Evolutionary conservation across 768 basidiomycete genomes (phyloP).

Genomic region (Boletus eberwhitei): DNA sequence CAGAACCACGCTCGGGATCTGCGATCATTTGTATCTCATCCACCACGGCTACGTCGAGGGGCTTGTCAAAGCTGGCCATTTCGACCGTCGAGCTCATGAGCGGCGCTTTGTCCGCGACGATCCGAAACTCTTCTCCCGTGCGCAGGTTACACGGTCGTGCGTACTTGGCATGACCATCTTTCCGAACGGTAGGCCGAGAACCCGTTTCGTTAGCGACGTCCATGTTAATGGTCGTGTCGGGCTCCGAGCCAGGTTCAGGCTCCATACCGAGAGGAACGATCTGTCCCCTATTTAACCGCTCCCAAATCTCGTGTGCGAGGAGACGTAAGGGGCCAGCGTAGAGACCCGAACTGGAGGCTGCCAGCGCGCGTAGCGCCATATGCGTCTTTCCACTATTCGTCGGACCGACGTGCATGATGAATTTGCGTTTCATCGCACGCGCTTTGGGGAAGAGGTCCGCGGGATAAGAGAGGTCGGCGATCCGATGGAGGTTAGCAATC

Average conservation of each 20-base stretch:
- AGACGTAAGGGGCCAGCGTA: constrained; percentile 92
- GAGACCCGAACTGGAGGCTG: constrained; percentile 65
- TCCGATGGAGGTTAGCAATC: constrained; percentile 37
- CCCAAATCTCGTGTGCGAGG: constrained; percentile 93
- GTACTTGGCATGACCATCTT: constrained; percentile 44
- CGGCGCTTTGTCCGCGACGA: constrained; percentile 53
- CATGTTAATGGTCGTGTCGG: constrained; percentile 36
- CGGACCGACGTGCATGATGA: constrained; percentile 96
- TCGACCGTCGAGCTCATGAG: constrained; percentile 89
- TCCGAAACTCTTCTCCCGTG: constrained; percentile 87
- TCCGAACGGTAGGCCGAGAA: constrained; percentile 27
- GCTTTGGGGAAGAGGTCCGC: constrained; percentile 50
- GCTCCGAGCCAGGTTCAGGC: constrained; percentile 36
- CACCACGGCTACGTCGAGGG: constrained; percentile 80
- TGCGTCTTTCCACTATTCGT: constrained; percentile 98
- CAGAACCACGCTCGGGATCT: constrained; percentile 70
- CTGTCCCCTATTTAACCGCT: constrained; percentile 84
- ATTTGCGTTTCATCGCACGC: constrained; percentile 61
- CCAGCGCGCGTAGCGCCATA: constrained; percentile 84
- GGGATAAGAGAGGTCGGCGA: constrained; percentile 43
- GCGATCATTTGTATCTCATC: constrained; percentile 98
- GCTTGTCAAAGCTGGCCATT: constrained; percentile 57
- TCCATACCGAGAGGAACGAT: constrained; percentile 72
- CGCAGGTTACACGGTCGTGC: constrained; percentile 76
- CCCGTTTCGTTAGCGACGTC: constrained; percentile 22